These are phyloP conservation scores for Pseudocercospora crystallina DNA, from an alignment of 2,329 filamentous ascomycete species.

Conservation along the genomic window DNA sequence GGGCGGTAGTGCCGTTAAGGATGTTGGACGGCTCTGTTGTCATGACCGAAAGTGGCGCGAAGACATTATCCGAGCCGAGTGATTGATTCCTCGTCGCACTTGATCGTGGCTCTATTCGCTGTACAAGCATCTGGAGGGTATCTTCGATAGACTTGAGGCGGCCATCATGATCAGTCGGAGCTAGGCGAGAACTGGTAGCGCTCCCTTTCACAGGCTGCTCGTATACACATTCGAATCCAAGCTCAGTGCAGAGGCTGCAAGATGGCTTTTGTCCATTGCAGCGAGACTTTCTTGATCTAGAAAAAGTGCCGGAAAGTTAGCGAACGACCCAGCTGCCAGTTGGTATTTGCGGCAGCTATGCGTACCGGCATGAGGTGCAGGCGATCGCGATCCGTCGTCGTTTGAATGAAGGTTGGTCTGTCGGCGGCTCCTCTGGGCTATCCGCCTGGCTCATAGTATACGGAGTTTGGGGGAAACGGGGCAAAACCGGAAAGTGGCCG, in stretches of 20 bases:
- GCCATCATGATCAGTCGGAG: neutral
- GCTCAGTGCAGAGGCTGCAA: conserved; percentile 5
- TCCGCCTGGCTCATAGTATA: too few species aligned
- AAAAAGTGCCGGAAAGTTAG: too few species aligned
- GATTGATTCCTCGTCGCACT: neutral
- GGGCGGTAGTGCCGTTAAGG: neutral
- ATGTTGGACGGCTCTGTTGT: neutral
- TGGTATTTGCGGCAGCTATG: too few species aligned
- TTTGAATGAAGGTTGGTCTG: too few species aligned
- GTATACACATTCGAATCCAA: conserved; percentile 7
- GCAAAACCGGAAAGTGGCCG: too few species aligned
- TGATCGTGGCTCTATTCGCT: too few species aligned
- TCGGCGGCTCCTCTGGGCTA: too few species aligned
- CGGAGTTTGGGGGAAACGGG: too few species aligned
- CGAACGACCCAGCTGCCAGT: too few species aligned
- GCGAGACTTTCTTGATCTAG: too few species aligned
- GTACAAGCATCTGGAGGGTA: conserved; percentile 2
- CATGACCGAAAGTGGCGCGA: neutral
- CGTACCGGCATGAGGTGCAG: too few species aligned
- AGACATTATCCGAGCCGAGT: neutral
- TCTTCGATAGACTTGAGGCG: conserved; percentile 4
- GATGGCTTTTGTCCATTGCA: conserved; percentile 5
- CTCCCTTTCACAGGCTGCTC: conserved; percentile 5
- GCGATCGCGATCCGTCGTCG: too few species aligned
- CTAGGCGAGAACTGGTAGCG: neutral